Conservation (phyloP, 805 yeast genomes). For the Starmerella bombi region DNA sequence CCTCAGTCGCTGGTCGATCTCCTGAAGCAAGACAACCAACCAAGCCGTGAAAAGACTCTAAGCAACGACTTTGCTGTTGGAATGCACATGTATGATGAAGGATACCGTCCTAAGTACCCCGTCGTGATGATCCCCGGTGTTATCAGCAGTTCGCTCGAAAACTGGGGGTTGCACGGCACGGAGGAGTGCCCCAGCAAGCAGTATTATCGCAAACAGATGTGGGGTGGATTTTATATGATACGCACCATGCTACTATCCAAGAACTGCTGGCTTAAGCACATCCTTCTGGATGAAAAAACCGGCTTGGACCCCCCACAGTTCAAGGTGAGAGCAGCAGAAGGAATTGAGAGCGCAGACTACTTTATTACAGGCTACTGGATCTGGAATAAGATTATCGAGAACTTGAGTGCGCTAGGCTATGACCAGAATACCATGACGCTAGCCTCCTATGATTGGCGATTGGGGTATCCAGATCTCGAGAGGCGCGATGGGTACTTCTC, state of each 20-base stretch:
- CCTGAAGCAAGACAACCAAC: slow-evolving; percentile 41
- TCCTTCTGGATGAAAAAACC: slow-evolving; percentile 77
- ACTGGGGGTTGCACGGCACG: slow-evolving; percentile 73
- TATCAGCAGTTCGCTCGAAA: slow-evolving; percentile 84
- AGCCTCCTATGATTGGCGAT: slow-evolving; percentile 94
- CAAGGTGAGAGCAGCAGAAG: slow-evolving; percentile 79
- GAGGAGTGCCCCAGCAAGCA: slow-evolving; percentile 69
- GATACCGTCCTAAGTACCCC: slow-evolving; percentile 46
- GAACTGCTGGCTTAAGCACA: slow-evolving; percentile 83
- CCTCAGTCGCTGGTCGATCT: slow-evolving; percentile 53
- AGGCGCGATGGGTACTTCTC: slow-evolving; percentile 75
- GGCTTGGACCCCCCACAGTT: slow-evolving; percentile 85
- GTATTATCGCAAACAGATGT: slow-evolving; percentile 79
- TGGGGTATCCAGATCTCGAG: slow-evolving; percentile 80
- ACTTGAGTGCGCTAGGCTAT: slow-evolving; percentile 85
- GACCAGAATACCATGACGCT: slow-evolving; percentile 81
- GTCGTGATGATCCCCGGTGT: slow-evolving; percentile 95
- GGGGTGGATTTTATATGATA: slow-evolving; percentile 97
- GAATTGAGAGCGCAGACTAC: slow-evolving; percentile 93
- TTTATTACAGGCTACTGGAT: slow-evolving; percentile 98
- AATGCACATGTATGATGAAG: slow-evolving; percentile 42
- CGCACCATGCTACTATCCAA: slow-evolving; percentile 85
- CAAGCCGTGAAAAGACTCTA: slow-evolving; percentile 28
- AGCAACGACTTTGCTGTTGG: slow-evolving; percentile 86
- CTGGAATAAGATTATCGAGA: slow-evolving; percentile 93